These are phyloP conservation scores for Microbotryum silenes-acaulis DNA, from an alignment of 1,284 basidiomycete genomes.

Conservation along the genomic window DNA sequence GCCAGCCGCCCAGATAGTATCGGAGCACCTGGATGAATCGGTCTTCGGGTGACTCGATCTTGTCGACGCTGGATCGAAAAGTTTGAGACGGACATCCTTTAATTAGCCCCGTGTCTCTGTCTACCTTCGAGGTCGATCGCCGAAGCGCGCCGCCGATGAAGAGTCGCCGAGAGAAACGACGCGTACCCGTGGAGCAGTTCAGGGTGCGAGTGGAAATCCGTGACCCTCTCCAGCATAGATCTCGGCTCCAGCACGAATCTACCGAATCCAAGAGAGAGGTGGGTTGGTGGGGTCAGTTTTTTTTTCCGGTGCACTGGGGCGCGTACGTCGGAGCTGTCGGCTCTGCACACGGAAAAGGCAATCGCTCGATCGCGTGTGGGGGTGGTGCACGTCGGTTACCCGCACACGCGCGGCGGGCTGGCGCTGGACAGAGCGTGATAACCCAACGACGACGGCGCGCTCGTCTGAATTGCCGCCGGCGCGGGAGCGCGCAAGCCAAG, in stretches of 20 bases:
- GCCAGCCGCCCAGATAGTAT: slow-evolving; percentile 98
- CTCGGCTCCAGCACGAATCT: slow-evolving; percentile 92
- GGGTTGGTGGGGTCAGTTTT: neutral
- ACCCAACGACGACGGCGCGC: too few relatives aligned
- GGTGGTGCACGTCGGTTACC: too few relatives aligned
- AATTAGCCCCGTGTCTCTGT: neutral
- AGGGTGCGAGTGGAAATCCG: slow-evolving; percentile 98
- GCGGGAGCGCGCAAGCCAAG: neutral
- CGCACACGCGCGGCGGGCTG: too few relatives aligned
- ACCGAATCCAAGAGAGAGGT: slow-evolving; percentile 48
- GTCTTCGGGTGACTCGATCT: slow-evolving; percentile 71
- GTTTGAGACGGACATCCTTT: slow-evolving; percentile 6
- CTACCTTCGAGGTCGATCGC: slow-evolving; percentile 19
- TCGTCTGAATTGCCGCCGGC: too few relatives aligned
- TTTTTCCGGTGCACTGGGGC: neutral
- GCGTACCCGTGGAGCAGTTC: slow-evolving; percentile 88
- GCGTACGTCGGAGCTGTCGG: neutral
- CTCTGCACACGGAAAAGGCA: neutral
- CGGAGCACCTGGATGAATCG: slow-evolving; percentile 84
- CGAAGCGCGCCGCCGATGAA: slow-evolving; percentile 33
- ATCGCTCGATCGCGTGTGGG: slow-evolving; percentile 4
- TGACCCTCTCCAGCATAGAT: slow-evolving; percentile 84
- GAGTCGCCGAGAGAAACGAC: slow-evolving; percentile 39
- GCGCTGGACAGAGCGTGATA: neutral
- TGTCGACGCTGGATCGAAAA: slow-evolving; percentile 54